A percentile compares a stretch with the other conserved stretches of the same genome.
Evolutionary conservation across 1,284 basidiomycete species (phyloP).

Genomic region (Hymenochaete sp.): DNA sequence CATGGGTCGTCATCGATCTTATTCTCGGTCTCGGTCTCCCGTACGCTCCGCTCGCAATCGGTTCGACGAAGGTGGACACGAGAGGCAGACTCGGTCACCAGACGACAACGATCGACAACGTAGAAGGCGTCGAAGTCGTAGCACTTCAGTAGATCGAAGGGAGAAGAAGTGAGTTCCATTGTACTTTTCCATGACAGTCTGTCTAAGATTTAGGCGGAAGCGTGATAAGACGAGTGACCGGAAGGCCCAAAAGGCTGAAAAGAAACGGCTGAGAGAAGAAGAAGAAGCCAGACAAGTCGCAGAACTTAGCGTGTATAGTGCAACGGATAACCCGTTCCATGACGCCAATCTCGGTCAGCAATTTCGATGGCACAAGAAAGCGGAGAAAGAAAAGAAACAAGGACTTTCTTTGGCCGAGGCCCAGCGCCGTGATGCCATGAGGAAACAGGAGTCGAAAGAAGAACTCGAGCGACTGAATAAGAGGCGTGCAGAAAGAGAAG

Average conservation of each 20-base stretch:
- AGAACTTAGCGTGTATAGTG: slow-evolving; percentile 87
- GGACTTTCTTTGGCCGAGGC: slow-evolving; percentile 79
- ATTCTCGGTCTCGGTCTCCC: slow-evolving; percentile 41
- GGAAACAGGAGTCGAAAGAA: slow-evolving; percentile 87
- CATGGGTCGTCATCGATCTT: slow-evolving; percentile 32
- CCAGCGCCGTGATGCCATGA: slow-evolving; percentile 68
- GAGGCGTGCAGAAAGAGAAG: slow-evolving; percentile 86
- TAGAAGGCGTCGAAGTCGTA: slow-evolving; percentile 27
- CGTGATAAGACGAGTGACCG: slow-evolving; percentile 74
- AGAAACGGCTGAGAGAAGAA: slow-evolving; percentile 72
- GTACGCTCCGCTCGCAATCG: slow-evolving; percentile 30
- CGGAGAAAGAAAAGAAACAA: slow-evolving; percentile 87
- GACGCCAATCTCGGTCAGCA: slow-evolving; percentile 92
- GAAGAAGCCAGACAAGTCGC: slow-evolving; percentile 83
- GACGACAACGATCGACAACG: slow-evolving; percentile 22
- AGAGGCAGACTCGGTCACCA: no score
- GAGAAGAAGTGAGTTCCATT: slow-evolving; percentile 51
- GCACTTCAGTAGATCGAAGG: slow-evolving; percentile 30
- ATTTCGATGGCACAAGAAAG: slow-evolving; percentile 98
- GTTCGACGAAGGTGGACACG: slow-evolving; percentile 26
- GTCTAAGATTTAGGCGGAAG: slow-evolving; percentile 47
- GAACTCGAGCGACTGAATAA: slow-evolving; percentile 89
- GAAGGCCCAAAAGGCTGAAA: slow-evolving; percentile 72
- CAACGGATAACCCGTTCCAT: slow-evolving; percentile 94
- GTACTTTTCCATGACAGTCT: not conserved